phyloP scores from a whole-genome alignment of 2,329 filamentous ascomycete species.

The Paramyrothecium roridum region DNA sequence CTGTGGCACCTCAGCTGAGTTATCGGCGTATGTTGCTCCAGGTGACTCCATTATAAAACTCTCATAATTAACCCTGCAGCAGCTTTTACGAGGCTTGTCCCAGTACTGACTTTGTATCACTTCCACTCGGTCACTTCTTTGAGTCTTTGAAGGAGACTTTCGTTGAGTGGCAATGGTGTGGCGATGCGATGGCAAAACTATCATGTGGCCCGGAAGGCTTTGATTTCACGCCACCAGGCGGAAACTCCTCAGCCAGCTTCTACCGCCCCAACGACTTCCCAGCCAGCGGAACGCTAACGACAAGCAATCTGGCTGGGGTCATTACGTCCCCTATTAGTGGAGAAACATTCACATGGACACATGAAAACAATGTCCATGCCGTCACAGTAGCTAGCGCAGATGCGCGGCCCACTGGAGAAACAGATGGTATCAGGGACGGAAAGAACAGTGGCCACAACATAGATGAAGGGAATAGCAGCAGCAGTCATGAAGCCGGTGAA shows the following conservation, averaged over 20 bases:
- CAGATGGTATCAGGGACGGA: neutral
- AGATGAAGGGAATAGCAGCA: neutral
- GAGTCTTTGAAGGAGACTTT: neutral
- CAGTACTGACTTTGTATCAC: neutral
- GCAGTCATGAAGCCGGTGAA: neutral
- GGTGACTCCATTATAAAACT: no score
- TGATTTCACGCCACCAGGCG: neutral
- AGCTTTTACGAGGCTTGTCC: constrained; percentile 5
- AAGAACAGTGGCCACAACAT: neutral
- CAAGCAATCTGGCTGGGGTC: neutral
- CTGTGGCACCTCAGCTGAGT: neutral
- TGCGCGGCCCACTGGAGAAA: neutral
- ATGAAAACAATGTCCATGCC: neutral
- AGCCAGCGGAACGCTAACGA: neutral
- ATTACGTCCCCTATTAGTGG: neutral
- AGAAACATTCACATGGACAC: neutral
- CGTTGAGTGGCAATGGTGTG: neutral
- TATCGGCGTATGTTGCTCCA: constrained; percentile 1
- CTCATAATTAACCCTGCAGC: neutral
- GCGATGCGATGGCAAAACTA: neutral
- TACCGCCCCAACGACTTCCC: neutral
- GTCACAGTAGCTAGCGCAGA: neutral
- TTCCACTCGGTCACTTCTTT: neutral
- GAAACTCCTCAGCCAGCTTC: constrained; percentile 2
- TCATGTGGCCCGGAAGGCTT: neutral